Percentiles rank a stretch among this genome's conserved stretches.
Evolutionary conservation across 805 yeast genomes (phyloP).

Genomic region (Ogataea nonfermentans): DNA sequence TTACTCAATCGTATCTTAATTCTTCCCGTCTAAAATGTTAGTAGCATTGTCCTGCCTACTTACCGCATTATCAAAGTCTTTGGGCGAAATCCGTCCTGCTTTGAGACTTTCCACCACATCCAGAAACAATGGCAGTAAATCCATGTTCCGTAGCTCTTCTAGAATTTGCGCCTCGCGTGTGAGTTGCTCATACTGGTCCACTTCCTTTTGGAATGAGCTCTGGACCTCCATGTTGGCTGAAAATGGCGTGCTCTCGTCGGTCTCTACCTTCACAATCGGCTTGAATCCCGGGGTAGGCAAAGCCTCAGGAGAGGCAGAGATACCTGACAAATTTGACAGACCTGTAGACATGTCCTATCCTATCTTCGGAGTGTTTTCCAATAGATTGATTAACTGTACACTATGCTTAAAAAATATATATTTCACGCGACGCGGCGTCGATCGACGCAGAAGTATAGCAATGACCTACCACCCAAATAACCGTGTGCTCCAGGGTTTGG

Average conservation of each 20-base stretch:
- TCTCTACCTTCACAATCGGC: slow-evolving; percentile 8
- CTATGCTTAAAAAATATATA: slow-evolving; percentile 3
- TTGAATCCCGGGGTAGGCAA: slow-evolving; percentile 7
- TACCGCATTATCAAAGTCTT: slow-evolving; percentile 43
- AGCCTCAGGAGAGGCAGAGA: slow-evolving; percentile 10
- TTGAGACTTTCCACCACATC: slow-evolving; percentile 41
- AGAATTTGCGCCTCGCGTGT: slow-evolving; percentile 25
- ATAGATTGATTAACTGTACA: slow-evolving; percentile 5
- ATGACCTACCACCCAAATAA: slow-evolving; percentile 16
- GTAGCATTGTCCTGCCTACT: slow-evolving; percentile 13
- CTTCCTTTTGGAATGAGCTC: slow-evolving; percentile 15
- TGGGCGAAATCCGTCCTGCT: slow-evolving; percentile 39
- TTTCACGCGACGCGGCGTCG: slow-evolving; percentile 10
- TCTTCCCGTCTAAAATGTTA: slow-evolving; percentile 38
- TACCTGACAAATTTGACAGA: slow-evolving; percentile 10
- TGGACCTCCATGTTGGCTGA: slow-evolving; percentile 11
- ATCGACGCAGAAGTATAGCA: slow-evolving; percentile 7
- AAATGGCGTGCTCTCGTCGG: slow-evolving; percentile 4
- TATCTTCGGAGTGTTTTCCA: background rate
- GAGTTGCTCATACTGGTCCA: slow-evolving; percentile 18
- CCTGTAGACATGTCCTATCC: slow-evolving; percentile 1
- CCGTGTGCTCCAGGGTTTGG: slow-evolving; percentile 13
- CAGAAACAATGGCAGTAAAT: slow-evolving; percentile 39
- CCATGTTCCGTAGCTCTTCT: slow-evolving; percentile 35
- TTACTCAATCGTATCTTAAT: slow-evolving; percentile 41